phyloP scores from a whole-genome alignment of 176 grass and related monocot genomes.

The Oryza australiensis region DNA sequence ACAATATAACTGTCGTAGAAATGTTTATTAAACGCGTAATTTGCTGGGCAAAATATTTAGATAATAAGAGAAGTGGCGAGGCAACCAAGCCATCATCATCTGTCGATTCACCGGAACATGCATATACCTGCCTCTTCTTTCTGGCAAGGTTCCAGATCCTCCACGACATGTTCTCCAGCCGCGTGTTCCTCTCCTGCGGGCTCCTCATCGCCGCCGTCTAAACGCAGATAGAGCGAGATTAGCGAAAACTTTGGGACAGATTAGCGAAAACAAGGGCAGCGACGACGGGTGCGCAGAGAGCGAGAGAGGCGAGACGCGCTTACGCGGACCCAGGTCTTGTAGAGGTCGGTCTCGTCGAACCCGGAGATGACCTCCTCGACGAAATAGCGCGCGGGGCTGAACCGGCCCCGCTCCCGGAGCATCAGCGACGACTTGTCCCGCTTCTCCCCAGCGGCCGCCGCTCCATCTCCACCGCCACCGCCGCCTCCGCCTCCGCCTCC shows the following conservation, averaged over 20 bases:
- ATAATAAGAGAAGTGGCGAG: not conserved
- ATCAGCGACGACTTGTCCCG: conserved; percentile 57
- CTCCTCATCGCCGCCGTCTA: conserved; percentile 64
- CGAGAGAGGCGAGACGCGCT: not conserved
- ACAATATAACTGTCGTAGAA: not conserved
- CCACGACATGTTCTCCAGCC: conserved; percentile 92
- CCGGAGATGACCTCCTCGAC: conserved; percentile 82
- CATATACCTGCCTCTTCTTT: conserved; percentile 78
- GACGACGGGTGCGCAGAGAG: not conserved
- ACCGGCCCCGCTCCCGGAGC: conserved; percentile 56
- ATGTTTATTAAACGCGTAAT: not conserved
- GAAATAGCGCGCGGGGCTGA: conserved; percentile 79
- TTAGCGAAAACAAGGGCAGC: not conserved
- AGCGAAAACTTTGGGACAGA: not conserved
- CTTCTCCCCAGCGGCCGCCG: conserved; percentile 30
- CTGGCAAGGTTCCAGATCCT: conserved; percentile 88
- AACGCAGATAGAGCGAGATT: not conserved
- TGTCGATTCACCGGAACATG: not conserved
- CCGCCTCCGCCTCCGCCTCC: not conserved
- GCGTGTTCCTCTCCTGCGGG: conserved; percentile 60
- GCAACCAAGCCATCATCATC: not conserved
- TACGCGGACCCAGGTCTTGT: conserved; percentile 73
- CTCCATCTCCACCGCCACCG: not conserved
- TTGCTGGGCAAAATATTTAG: not conserved
- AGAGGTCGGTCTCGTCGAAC: conserved; percentile 78